phyloP scores from a whole-genome alignment of 2,329 filamentous ascomycete species.

The Aspergillus viridinutans region DNA sequence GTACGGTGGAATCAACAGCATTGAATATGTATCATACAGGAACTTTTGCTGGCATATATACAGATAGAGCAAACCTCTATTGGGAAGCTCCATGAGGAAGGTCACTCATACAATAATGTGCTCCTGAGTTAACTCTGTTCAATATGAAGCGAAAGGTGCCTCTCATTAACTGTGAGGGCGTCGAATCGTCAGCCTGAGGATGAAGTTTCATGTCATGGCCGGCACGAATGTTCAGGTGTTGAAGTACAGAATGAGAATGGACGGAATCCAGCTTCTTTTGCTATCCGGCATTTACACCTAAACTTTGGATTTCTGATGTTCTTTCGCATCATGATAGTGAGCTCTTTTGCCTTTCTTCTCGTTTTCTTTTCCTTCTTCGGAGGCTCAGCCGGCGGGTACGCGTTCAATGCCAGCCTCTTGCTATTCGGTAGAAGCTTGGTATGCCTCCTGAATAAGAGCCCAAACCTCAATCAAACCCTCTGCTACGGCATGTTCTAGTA shows the following conservation, averaged over 20 bases:
- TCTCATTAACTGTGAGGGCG: background rate
- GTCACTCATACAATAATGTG: background rate
- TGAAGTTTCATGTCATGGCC: background rate
- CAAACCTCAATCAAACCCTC: conserved; percentile 69
- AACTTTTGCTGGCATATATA: background rate
- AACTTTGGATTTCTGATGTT: background rate
- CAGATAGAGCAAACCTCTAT: background rate
- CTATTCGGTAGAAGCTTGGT: conserved; percentile 69
- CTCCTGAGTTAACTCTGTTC: background rate
- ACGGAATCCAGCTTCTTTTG: background rate
- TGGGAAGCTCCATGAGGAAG: background rate
- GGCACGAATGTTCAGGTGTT: background rate
- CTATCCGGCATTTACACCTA: background rate
- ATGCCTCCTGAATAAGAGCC: conserved; percentile 71
- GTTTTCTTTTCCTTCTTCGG: conserved; percentile 67
- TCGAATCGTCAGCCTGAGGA: background rate
- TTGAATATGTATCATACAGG: conserved; percentile 14
- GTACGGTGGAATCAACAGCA: conserved; percentile 71
- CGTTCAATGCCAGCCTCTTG: conserved; percentile 68
- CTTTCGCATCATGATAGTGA: conserved; percentile 35
- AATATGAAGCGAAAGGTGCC: background rate
- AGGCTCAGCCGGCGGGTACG: conserved; percentile 63
- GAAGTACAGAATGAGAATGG: background rate
- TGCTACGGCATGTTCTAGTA: conserved; percentile 81
- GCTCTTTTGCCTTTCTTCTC: conserved; percentile 71